A percentile compares a stretch with the other conserved stretches of the same genome.
Conservation (phyloP, 2,329 filamentous ascomycete species). For the Raffaelea ambrosiae region DNA sequence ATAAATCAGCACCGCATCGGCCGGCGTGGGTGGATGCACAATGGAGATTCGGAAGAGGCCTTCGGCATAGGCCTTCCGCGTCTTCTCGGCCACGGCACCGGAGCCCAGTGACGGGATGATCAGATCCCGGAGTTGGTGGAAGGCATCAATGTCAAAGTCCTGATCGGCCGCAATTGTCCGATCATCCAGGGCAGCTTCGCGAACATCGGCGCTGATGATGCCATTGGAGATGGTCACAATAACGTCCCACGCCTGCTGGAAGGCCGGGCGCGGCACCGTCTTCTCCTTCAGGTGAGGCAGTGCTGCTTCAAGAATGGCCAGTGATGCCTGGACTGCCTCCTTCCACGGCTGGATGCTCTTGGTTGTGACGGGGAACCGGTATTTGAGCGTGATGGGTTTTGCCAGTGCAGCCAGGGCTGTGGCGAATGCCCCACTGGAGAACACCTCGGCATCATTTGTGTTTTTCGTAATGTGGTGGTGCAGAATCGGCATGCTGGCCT, state of each 20-base stretch:
- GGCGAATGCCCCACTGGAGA: conserved; percentile 57
- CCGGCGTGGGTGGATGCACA: conserved; percentile 55
- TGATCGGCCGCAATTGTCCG: conserved; percentile 56
- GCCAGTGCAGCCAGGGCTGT: conserved; percentile 58
- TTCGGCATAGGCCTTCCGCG: conserved; percentile 61
- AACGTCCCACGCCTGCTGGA: conserved; percentile 59
- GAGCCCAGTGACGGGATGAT: conserved; percentile 68
- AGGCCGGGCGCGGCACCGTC: conserved; percentile 33
- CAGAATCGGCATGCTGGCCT: conserved; percentile 66
- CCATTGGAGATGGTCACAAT: conserved; percentile 58
- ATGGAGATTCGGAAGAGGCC: conserved; percentile 76
- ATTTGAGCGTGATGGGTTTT: conserved; percentile 69
- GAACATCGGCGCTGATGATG: conserved; percentile 59
- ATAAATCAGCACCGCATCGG: conserved; percentile 47
- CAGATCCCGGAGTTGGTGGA: conserved; percentile 58
- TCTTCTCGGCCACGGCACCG: conserved; percentile 53
- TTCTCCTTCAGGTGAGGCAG: conserved; percentile 50
- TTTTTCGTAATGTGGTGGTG: conserved; percentile 52
- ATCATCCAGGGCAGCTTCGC: conserved; percentile 31
- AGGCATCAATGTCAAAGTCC: conserved; percentile 70
- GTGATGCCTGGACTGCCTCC: conserved; percentile 61
- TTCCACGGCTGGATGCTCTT: conserved; percentile 70
- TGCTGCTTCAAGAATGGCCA: conserved; percentile 59
- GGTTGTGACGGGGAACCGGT: conserved; percentile 63
- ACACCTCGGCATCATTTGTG: conserved; percentile 56